These are phyloP conservation scores for Phanerochaete sordida DNA, from an alignment of 768 basidiomycete species.

Conservation along the genomic window DNA sequence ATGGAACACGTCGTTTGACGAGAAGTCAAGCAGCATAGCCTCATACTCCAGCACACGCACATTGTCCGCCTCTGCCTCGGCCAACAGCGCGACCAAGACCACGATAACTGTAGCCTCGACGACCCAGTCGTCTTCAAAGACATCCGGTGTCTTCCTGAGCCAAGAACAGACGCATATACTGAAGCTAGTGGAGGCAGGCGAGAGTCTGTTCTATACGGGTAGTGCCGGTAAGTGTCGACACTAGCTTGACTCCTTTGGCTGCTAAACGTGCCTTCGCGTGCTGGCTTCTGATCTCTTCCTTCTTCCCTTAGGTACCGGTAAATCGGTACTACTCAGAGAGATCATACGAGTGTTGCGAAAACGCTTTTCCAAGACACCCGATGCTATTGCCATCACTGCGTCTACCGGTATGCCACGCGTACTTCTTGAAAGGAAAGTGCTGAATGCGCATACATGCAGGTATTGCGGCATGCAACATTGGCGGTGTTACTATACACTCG, in stretches of 20 bases:
- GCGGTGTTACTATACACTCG: conserved; percentile 92
- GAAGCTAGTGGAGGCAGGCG: conserved; percentile 64
- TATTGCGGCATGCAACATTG: conserved; percentile 97
- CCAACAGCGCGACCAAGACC: conserved; percentile 10
- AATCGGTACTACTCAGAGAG: conserved; percentile 90
- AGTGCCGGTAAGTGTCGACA: conserved; percentile 71
- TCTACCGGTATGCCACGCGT: conserved; percentile 64
- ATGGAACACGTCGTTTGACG: conserved; percentile 33
- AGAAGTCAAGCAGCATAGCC: neutral
- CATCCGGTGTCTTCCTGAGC: conserved; percentile 61
- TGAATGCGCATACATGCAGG: conserved; percentile 36
- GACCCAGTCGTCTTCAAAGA: conserved; percentile 1
- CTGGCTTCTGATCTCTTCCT: conserved; percentile 14
- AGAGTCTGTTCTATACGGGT: conserved; percentile 93
- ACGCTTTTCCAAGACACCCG: conserved; percentile 46
- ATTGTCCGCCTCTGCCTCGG: neutral
- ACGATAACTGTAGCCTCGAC: conserved; percentile 7
- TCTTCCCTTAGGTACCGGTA: conserved; percentile 80
- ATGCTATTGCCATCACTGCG: conserved; percentile 90
- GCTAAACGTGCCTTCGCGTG: conserved; percentile 7
- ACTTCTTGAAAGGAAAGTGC: neutral
- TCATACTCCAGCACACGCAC: conserved; percentile 3
- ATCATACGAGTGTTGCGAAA: conserved; percentile 75
- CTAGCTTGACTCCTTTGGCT: neutral
- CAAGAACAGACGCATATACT: conserved; percentile 85